phyloP scores from a whole-genome alignment of 345 rosid species.

The Leavenworthia alabamica region DNA sequence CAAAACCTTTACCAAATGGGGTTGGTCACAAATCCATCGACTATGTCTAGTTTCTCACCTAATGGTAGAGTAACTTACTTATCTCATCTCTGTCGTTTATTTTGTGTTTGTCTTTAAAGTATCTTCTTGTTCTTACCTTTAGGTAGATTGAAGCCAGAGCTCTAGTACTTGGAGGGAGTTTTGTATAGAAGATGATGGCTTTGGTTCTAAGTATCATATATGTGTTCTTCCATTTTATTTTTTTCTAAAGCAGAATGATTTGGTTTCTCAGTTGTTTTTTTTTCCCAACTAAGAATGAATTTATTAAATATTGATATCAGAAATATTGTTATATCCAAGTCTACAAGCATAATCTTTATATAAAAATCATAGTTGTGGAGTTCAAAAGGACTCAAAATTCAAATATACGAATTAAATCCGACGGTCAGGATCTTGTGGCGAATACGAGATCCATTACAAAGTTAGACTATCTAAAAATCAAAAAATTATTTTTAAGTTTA shows the following conservation, averaged over 20 bases:
- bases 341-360: neutral
- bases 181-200: slow-evolving; percentile 33
- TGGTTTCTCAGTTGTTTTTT: slow-evolving; percentile 24
- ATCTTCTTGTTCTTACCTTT: neutral
- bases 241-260: slow-evolving; percentile 7
- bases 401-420: too few species aligned
- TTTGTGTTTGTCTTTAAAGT: neutral
- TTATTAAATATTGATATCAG: slow-evolving; percentile 13
- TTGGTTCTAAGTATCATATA: slow-evolving; percentile 20
- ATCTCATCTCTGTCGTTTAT: neutral
- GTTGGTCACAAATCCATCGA: slow-evolving; percentile 50
- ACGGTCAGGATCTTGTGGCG: too few species aligned
- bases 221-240: slow-evolving; percentile 20
- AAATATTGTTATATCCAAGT: neutral
- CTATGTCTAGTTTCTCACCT: slow-evolving; percentile 48
- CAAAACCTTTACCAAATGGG: slow-evolving; percentile 78
- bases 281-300: slow-evolving; percentile 21
- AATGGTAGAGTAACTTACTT: slow-evolving; percentile 39
- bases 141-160: slow-evolving; percentile 72
- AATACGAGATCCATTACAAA: too few species aligned
- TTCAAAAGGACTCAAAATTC: too few species aligned
- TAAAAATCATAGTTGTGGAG: neutral
- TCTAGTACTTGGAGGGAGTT: slow-evolving; percentile 28
- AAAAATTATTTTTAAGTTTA: too few species aligned
- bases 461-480: too few species aligned